phyloP scores from a whole-genome alignment of 106 monocot species.

The Dendrobium officinale region DNA sequence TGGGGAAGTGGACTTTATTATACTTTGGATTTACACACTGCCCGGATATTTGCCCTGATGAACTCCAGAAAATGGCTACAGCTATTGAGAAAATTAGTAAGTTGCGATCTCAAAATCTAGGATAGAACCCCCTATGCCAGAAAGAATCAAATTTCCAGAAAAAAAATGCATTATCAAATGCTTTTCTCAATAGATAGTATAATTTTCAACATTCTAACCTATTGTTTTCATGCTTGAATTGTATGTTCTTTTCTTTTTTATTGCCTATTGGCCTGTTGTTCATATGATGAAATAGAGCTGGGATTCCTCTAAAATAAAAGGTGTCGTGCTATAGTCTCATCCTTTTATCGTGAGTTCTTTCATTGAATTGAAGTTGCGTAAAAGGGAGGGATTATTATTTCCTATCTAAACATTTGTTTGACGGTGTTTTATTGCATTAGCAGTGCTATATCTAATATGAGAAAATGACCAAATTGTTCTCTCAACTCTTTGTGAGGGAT shows the following conservation, averaged over 20 bases:
- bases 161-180: neutral
- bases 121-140: neutral
- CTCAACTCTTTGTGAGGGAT: too few species aligned
- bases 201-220: neutral
- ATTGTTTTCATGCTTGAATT: neutral
- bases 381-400: too few species aligned
- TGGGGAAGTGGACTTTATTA: constrained; percentile 88
- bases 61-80: constrained; percentile 76
- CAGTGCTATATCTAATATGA: too few species aligned
- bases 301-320: too few species aligned
- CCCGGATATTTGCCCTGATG: constrained; percentile 97
- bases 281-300: too few species aligned
- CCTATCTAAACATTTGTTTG: too few species aligned
- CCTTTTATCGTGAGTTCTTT: too few species aligned
- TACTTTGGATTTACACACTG: constrained; percentile 99
- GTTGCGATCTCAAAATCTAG: constrained; percentile 4
- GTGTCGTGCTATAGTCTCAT: too few species aligned
- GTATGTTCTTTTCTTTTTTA: neutral
- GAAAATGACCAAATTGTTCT: too few species aligned
- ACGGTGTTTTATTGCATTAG: too few species aligned
- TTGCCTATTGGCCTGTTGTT: too few species aligned
- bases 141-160: neutral
- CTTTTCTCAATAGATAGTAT: neutral
- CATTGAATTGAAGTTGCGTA: too few species aligned
- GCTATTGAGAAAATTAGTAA: constrained; percentile 91